Evolutionary conservation across 1,284 basidiomycete species (phyloP), one percentile per base, ranked within the genome.

Genomic region (Prillingera fragicola): DNA sequence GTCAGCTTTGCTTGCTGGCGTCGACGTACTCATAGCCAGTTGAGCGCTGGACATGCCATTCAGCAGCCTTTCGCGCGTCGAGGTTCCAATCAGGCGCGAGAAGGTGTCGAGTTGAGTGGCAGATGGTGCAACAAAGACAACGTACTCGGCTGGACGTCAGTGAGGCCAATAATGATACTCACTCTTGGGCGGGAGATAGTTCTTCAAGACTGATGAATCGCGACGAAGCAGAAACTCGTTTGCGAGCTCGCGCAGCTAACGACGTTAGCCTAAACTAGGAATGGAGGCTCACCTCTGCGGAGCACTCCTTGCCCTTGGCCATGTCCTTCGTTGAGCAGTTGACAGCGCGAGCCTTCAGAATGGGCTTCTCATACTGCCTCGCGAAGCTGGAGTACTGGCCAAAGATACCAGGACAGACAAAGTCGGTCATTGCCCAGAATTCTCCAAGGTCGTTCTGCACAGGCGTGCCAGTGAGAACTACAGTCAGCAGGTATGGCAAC

Each of bases 391-490:
- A 71, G 57, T 91, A 87, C 5, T 48, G 56, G 18, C 67, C 87
- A 25, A 97, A 77, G 14, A 95, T 68, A 17, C 85, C 86, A 15
- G 91, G 92, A 65, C 92, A 94, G 62, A 89, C 89, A 65, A 97
- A 98, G 52, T 96, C 84, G 33, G 87, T 81, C 91, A 97, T 97
- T 5, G 91, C 80, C 70, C 92, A 92, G 63, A 95, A 95, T 68
- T 99, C 95, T 45, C 84, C 78, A 15, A 99, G 74, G 65, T 97
- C 89, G 67, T 99, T 98, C 70, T 98, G 89, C 34, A 98, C 89
- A 1, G 95, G 95, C 2, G 95, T 99, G 15, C 95, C 95, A 0
- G 92, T 94, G 3, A 99, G 75, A 40, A 98, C 94, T 65, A 73
- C 44, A 50, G 45, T 43, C 44, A 49, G 34, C 44, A 14, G 6